These are phyloP conservation scores for Mycena filopes DNA, from an alignment of 768 basidiomycete genomes.

Conservation along the genomic window DNA sequence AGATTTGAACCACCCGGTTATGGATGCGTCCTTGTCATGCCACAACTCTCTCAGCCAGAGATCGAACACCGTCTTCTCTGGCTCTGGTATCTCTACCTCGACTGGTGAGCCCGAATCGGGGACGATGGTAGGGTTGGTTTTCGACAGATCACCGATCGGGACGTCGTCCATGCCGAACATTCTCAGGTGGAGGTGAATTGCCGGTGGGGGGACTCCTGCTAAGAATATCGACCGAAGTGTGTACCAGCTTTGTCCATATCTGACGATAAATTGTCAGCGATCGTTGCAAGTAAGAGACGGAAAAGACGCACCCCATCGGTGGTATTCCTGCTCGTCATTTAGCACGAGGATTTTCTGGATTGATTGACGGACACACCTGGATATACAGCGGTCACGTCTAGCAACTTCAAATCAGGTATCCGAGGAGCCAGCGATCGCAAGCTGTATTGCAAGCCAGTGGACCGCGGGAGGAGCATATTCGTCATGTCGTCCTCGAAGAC, in stretches of 20 bases:
- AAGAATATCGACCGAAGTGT: conserved; percentile 91
- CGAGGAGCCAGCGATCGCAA: conserved; percentile 83
- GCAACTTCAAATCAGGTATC: conserved; percentile 77
- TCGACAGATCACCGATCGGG: conserved; percentile 73
- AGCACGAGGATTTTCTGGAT: background rate
- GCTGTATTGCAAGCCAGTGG: conserved; percentile 89
- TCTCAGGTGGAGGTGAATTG: conserved; percentile 88
- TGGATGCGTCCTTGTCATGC: conserved; percentile 84
- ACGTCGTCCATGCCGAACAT: conserved; percentile 78
- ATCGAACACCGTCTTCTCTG: conserved; percentile 78
- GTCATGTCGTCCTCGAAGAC: conserved; percentile 75
- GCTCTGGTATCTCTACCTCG: conserved; percentile 63
- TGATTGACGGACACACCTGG: conserved; percentile 64
- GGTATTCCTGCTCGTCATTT: conserved; percentile 69
- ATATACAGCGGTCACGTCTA: conserved; percentile 95
- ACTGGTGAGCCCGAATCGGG: conserved; percentile 42
- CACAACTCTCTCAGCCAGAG: conserved; percentile 85
- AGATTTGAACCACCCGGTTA: conserved; percentile 71
- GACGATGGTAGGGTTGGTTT: conserved; percentile 44
- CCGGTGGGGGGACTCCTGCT: conserved; percentile 82
- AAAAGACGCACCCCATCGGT: conserved; percentile 63
- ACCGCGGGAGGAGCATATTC: conserved; percentile 89
- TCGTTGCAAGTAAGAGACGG: background rate
- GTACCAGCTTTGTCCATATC: conserved; percentile 83
- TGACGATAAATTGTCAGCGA: background rate